phyloP scores from a whole-genome alignment of 352 stramenopile species.

The Phytophthora meadii region DNA sequence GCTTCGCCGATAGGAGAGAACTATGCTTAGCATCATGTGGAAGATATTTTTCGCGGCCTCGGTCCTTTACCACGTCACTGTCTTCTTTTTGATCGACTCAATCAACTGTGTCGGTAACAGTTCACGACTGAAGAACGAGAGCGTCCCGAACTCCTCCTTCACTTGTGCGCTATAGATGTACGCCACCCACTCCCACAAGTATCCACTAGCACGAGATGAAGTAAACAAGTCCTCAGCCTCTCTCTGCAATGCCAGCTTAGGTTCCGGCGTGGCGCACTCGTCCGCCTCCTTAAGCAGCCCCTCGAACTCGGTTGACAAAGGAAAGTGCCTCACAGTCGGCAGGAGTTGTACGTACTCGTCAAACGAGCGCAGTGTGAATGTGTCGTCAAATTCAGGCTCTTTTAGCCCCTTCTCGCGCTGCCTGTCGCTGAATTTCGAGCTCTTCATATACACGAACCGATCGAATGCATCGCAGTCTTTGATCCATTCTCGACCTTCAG shows the following conservation, averaged over 20 bases:
- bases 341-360: constrained; percentile 37
- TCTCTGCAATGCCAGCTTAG: constrained; percentile 12
- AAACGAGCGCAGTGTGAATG: constrained; percentile 37
- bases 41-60: too few relatives aligned
- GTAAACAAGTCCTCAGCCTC: constrained; percentile 17
- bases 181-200: constrained; percentile 51
- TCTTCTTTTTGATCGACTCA: constrained; percentile 53
- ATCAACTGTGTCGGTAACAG: constrained; percentile 56
- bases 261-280: constrained; percentile 7
- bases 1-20: too few relatives aligned
- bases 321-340: constrained; percentile 3
- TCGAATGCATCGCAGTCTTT: constrained; percentile 3
- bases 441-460: constrained; percentile 41
- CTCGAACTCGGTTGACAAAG: constrained; percentile 25
- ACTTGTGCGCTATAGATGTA: constrained; percentile 49
- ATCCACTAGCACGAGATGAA: constrained; percentile 6
- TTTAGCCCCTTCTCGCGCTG: constrained; percentile 25
- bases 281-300: constrained; percentile 26
- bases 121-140: constrained; percentile 56
- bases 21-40: too few relatives aligned
- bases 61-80: constrained; percentile 39
- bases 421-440: constrained; percentile 27
- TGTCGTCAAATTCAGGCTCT: constrained; percentile 32
- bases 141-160: constrained; percentile 51
- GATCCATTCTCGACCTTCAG: constrained; percentile 30